Base-by-base conservation (phyloP, 345 rosid species). In the Moricandia moricandioides region DNA sequence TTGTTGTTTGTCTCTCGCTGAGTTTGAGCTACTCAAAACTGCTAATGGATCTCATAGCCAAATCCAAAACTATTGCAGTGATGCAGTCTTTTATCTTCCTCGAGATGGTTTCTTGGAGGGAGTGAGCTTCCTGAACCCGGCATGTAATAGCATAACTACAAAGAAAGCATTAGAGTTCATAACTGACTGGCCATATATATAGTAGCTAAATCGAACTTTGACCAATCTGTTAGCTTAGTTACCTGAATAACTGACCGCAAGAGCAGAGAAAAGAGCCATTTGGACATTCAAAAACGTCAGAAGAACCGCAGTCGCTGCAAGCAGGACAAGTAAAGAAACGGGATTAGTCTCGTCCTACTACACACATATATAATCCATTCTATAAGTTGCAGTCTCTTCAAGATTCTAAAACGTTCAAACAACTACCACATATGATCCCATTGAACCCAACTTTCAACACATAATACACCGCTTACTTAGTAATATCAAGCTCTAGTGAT, bases 221-320 rank as follows among this genome's bases (percentile, higher is more conserved):
- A 59, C 1, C 12, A 13, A 49, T 40, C 16, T 3, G 1, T 31
- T 63, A 40, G 51, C 14, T 10, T 39, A 34, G 39, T 67, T 79
- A 95, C 99, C 98, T 77, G 86, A 76, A 73, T 95, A 95, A 73
- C 97, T 85, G 77, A 90, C 76, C 0, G 66, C 82, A 37, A 95
- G 67, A 5, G 96, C 86, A 83, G 82, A 86, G 78, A 88, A 87
- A 70, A 90, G 83, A 70, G 98, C 96, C 92, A 84, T 86, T 81
- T 89, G 99, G 59, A 95, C 94, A 57, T 92, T 95, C 80, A 91
- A 80, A 64, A 57, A 62, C 54, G 92, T 73, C 76, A 95, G 83
- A 78, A 90, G 82, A 76, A 88, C 74, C 2, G 83, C 89, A 7
- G 92, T 85, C 4, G 79, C 99, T 95, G 96, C 88, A 88, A 81